These are phyloP conservation scores for Moesziomyces aphidis DNA, from an alignment of 1,284 basidiomycete genomes.

Conservation along the genomic window DNA sequence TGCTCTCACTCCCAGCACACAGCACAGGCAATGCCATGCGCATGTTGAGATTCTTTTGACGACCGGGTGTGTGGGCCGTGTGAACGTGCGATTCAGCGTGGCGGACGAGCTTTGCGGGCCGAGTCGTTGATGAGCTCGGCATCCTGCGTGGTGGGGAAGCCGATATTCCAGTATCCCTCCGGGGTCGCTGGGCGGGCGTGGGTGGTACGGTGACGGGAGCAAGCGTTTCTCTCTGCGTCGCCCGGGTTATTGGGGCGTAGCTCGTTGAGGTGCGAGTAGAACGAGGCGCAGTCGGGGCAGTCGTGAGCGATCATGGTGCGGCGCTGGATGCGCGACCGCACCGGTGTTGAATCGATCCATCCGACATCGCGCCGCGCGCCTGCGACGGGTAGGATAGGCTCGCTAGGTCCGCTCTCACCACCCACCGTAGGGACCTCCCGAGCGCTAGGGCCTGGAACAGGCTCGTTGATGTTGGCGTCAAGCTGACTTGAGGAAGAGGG, in stretches of 20 bases:
- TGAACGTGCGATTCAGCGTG: not conserved
- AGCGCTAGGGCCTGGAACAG: no score
- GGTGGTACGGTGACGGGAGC: conserved; percentile 31
- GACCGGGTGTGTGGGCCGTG: not conserved
- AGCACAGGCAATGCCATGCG: not conserved
- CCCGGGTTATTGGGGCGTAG: not conserved
- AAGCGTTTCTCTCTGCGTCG: conserved; percentile 16
- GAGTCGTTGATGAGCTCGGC: conserved; percentile 21
- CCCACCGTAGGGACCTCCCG: no score
- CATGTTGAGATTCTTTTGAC: no score
- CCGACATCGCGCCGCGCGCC: conserved; percentile 1
- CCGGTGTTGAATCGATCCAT: conserved; percentile 23
- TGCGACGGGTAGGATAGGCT: not conserved
- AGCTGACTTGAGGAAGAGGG: not conserved
- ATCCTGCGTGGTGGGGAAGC: conserved; percentile 38
- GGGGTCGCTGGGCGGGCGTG: conserved; percentile 22
- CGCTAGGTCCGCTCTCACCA: not conserved
- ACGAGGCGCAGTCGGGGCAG: conserved; percentile 39
- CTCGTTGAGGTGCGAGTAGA: conserved; percentile 31
- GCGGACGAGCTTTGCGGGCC: not conserved
- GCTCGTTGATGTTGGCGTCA: not conserved
- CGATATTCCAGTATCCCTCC: conserved; percentile 44
- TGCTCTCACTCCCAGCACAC: not conserved
- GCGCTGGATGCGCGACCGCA: conserved; percentile 17
- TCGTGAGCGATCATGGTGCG: conserved; percentile 23